Conservation (phyloP, 768 basidiomycete genomes). For the Boletus patriciae region DNA sequence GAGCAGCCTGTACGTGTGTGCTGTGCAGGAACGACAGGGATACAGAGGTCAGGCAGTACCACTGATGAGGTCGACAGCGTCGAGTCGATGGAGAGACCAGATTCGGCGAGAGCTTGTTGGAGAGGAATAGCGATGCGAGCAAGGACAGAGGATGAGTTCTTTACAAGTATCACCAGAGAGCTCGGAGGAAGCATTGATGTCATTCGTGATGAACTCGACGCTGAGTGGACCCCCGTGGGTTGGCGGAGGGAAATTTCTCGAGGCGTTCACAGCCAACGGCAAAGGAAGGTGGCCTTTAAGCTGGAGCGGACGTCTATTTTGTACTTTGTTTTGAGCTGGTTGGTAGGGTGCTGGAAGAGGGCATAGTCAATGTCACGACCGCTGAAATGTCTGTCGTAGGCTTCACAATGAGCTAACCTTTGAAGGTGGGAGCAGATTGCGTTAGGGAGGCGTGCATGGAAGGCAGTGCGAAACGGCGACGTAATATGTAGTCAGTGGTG, state of each 20-base stretch:
- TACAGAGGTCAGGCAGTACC: conserved; percentile 90
- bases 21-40: conserved; percentile 88
- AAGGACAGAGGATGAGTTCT: conserved; percentile 71
- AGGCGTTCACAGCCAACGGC: conserved; percentile 85
- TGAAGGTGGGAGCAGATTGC: no score
- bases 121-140: conserved; percentile 76
- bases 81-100: conserved; percentile 80
- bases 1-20: conserved; percentile 83
- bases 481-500: no score
- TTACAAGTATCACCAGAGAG: conserved; percentile 85
- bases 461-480: no score
- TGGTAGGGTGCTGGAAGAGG: conserved; percentile 83
- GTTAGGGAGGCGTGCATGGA: no score
- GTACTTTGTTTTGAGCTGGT: conserved; percentile 95
- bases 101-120: conserved; percentile 74
- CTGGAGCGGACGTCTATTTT: conserved; percentile 92
- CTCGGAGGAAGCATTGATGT: conserved; percentile 87
- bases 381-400: no score
- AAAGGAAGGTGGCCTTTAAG: conserved; percentile 93
- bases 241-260: conserved; percentile 96
- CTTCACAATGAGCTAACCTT: no score
- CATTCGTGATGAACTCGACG: conserved; percentile 96
- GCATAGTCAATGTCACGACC: no score
- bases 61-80: conserved; percentile 90
- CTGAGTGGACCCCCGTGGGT: conserved; percentile 83